Percentiles rank a stretch among this genome's conserved stretches.
Evolutionary conservation across 2,329 filamentous ascomycete species (phyloP).

Genomic region (Simplicillium sp.): DNA sequence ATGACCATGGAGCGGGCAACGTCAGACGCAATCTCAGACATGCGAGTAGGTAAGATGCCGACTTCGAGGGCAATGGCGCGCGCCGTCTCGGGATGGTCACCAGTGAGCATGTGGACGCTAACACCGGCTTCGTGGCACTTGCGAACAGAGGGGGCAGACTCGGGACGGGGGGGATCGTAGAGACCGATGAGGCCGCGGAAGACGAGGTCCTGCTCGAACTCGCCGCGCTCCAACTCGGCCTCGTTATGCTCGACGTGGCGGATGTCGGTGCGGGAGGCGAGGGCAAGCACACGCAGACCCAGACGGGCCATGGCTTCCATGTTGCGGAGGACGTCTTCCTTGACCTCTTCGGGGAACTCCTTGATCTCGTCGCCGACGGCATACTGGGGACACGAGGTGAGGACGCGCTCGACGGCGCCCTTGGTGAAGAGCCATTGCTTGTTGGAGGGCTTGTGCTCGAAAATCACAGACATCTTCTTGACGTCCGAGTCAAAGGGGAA

Average conservation of each 20-base stretch:
- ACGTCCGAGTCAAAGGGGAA: slow-evolving; percentile 67
- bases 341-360: slow-evolving; percentile 41
- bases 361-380: slow-evolving; percentile 31
- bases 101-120: slow-evolving; percentile 61
- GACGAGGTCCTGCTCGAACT: slow-evolving; percentile 50
- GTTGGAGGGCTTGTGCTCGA: slow-evolving; percentile 29
- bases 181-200: slow-evolving; percentile 63
- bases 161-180: slow-evolving; percentile 63
- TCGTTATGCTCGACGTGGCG: slow-evolving; percentile 21
- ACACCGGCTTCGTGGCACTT: slow-evolving; percentile 53
- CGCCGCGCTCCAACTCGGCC: slow-evolving; percentile 37
- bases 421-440: slow-evolving; percentile 49
- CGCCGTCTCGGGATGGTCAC: slow-evolving; percentile 57
- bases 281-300: slow-evolving; percentile 59
- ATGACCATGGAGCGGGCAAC: slow-evolving; percentile 54
- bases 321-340: slow-evolving; percentile 50
- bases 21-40: slow-evolving; percentile 40
- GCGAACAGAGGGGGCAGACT: slow-evolving; percentile 50
- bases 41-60: slow-evolving; percentile 46
- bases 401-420: slow-evolving; percentile 60
- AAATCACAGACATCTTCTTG: slow-evolving; percentile 70
- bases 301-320: slow-evolving; percentile 59
- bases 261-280: slow-evolving; percentile 45
- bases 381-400: slow-evolving; percentile 50
- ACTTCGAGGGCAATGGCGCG: slow-evolving; percentile 55